Evolutionary conservation across 805 yeast genomes (phyloP).

Genomic region (Ogataea paradorogensis): DNA sequence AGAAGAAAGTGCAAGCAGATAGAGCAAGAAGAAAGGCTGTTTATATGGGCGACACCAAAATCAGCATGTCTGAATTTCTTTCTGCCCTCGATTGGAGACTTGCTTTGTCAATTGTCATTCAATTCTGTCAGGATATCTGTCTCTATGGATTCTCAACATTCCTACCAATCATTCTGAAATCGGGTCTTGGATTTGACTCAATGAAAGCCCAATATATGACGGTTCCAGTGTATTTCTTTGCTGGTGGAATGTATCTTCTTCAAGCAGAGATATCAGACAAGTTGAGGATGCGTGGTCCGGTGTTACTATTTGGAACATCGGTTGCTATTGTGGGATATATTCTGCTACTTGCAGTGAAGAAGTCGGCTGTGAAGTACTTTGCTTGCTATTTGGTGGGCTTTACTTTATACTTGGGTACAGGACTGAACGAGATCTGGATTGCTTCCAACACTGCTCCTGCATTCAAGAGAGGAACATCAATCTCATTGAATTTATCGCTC

Average conservation of each 20-base stretch:
- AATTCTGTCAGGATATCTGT: conserved; percentile 15
- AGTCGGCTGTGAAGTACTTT: conserved; percentile 16
- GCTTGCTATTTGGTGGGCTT: conserved; percentile 15
- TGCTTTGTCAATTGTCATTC: conserved; percentile 10
- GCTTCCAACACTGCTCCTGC: conserved; percentile 41
- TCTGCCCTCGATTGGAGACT: conserved; percentile 6
- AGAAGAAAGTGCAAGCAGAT: conserved; percentile 4
- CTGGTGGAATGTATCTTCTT: conserved; percentile 7
- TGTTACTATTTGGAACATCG: conserved; percentile 7
- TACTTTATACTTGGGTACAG: conserved; percentile 5
- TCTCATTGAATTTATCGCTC: conserved; percentile 41
- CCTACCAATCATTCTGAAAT: conserved; percentile 14
- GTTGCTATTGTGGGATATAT: conserved; percentile 14
- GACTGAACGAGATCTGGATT: conserved; percentile 7
- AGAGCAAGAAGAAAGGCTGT: conserved; percentile 1
- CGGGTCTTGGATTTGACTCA: conserved; percentile 11
- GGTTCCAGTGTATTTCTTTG: conserved; percentile 16
- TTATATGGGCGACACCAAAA: conserved; percentile 8
- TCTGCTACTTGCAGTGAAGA: conserved; percentile 10
- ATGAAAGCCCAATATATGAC: conserved; percentile 16
- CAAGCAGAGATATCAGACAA: conserved; percentile 11
- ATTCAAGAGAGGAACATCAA: conserved; percentile 41
- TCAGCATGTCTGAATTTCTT: conserved; percentile 5
- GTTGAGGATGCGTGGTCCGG: conserved; percentile 12
- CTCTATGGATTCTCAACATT: conserved; percentile 15